Evolutionary conservation across 2,329 filamentous ascomycete genomes (phyloP).

Genomic region (Fusarium multiceps): DNA sequence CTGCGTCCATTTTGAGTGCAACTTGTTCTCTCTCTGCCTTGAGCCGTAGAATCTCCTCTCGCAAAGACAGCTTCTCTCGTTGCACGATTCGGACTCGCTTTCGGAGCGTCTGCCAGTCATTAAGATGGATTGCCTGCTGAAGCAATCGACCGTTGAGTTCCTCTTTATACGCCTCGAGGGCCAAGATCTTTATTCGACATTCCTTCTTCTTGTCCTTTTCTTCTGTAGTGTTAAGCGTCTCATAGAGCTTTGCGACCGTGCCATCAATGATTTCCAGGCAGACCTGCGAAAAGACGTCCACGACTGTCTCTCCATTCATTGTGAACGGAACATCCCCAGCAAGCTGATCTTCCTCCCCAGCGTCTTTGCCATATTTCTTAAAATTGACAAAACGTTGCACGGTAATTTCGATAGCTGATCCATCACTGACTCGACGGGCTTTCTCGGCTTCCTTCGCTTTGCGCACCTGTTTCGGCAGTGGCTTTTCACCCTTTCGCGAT

Average conservation of each 20-base stretch:
- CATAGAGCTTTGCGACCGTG: slow-evolving; percentile 60
- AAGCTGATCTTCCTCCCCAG: slow-evolving; percentile 57
- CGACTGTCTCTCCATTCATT: slow-evolving; percentile 68
- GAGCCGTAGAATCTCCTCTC: slow-evolving; percentile 70
- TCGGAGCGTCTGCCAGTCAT: slow-evolving; percentile 67
- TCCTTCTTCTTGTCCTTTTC: slow-evolving; percentile 63
- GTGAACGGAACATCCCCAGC: slow-evolving; percentile 65
- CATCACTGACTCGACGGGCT: slow-evolving; percentile 40
- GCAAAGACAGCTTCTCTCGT: slow-evolving; percentile 66
- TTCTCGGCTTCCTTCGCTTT: slow-evolving; percentile 40
- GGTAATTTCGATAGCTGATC: slow-evolving; percentile 62
- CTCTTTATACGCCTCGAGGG: slow-evolving; percentile 68
- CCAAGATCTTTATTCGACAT: slow-evolving; percentile 64
- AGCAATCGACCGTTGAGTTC: slow-evolving; percentile 67
- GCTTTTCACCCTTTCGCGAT: slow-evolving; percentile 40
- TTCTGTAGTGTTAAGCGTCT: slow-evolving; percentile 53
- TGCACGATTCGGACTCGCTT: slow-evolving; percentile 68
- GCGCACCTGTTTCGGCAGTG: slow-evolving; percentile 32
- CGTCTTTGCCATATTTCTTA: slow-evolving; percentile 54
- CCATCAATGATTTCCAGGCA: slow-evolving; percentile 70
- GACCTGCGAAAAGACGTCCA: slow-evolving; percentile 71
- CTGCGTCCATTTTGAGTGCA: slow-evolving; percentile 70
- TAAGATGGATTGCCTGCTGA: slow-evolving; percentile 70
- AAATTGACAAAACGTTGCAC: slow-evolving; percentile 69
- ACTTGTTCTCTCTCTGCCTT: slow-evolving; percentile 71